Evolutionary conservation across 169 alveolate genomes (phyloP).

Genomic region (Theileria equi): DNA sequence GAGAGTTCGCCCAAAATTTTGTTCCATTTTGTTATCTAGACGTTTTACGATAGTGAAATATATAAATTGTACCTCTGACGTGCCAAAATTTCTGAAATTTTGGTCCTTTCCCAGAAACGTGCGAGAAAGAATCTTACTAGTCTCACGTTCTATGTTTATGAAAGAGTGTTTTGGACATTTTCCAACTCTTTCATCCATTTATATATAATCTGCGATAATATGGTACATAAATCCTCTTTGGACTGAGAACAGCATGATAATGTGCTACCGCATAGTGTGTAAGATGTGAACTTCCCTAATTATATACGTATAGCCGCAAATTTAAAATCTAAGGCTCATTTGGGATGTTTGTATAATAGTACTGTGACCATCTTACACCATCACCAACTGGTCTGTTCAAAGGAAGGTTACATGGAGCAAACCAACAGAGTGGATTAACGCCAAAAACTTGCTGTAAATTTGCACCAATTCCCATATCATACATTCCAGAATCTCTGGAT

Average conservation of each 20-base stretch:
- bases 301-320: no score
- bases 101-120: no score
- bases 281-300: no score
- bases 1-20: slow-evolving; percentile 7
- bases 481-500: slow-evolving; percentile 75
- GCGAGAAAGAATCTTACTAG: not conserved
- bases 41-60: not conserved
- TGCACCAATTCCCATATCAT: slow-evolving; percentile 82
- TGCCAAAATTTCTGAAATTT: not conserved
- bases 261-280: no score
- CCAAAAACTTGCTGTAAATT: slow-evolving; percentile 83
- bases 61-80: slow-evolving; percentile 21
- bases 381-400: slow-evolving; percentile 86
- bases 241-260: no score
- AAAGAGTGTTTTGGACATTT: no score
- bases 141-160: no score
- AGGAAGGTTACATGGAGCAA: slow-evolving; percentile 81
- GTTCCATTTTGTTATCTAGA: slow-evolving; percentile 46
- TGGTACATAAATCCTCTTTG: no score
- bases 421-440: slow-evolving; percentile 83
- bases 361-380: slow-evolving; percentile 86
- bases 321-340: slow-evolving; percentile 63
- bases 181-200: no score
- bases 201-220: no score
- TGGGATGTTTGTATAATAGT: slow-evolving; percentile 52